Conservation (phyloP, 1,139 yeast species). For the Taphrina confusa region DNA sequence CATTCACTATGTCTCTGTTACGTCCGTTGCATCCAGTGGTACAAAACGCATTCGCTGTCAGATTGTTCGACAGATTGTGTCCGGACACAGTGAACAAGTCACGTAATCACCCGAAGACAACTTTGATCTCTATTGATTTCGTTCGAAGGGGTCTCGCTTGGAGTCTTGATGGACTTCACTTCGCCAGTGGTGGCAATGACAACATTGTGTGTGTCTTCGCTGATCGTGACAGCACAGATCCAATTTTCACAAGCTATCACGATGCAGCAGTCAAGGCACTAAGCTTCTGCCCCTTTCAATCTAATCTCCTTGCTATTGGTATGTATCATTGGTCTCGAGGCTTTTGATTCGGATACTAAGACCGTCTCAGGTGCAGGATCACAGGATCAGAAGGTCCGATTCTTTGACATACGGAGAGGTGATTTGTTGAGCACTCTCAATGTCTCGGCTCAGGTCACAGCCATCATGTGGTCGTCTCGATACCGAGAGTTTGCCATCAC, state of each 20-base stretch:
- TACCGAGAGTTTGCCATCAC: slow-evolving; percentile 70
- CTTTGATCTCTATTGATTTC: neutral
- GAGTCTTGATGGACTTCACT: slow-evolving; percentile 34
- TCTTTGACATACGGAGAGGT: slow-evolving; percentile 83
- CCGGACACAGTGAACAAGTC: slow-evolving; percentile 21
- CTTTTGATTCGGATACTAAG: too few relatives aligned
- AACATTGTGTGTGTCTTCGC: slow-evolving; percentile 32
- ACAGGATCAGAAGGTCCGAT: slow-evolving; percentile 74
- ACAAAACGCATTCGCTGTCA: neutral
- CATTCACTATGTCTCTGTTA: slow-evolving; percentile 4
- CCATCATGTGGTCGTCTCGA: slow-evolving; percentile 70
- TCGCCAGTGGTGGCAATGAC: slow-evolving; percentile 38
- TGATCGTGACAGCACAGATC: slow-evolving; percentile 5
- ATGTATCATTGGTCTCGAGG: too few relatives aligned
- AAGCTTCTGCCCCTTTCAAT: slow-evolving; percentile 70
- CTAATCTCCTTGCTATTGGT: slow-evolving; percentile 63
- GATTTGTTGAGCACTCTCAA: slow-evolving; percentile 58
- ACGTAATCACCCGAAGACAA: slow-evolving; percentile 1
- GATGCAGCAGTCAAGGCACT: slow-evolving; percentile 59
- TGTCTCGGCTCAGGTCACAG: slow-evolving; percentile 75
- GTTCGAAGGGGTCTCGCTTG: slow-evolving; percentile 36
- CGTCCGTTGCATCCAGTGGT: neutral
- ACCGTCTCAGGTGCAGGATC: slow-evolving; percentile 96
- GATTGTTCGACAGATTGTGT: neutral
- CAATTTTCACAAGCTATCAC: slow-evolving; percentile 40